Conservation (phyloP, 2,329 filamentous ascomycete species). For the Bretziella fagacearum region DNA sequence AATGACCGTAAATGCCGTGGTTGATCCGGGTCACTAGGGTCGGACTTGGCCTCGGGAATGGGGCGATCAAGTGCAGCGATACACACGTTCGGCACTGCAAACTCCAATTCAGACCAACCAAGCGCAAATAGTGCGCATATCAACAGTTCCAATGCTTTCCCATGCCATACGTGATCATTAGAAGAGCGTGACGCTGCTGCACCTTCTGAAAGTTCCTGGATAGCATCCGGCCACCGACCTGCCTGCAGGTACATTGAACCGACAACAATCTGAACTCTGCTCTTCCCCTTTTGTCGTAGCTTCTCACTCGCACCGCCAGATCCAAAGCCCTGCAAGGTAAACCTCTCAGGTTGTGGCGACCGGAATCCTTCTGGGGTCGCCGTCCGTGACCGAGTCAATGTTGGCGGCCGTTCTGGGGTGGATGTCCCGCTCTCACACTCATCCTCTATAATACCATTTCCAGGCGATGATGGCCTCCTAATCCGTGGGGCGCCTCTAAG, state of each 20-base stretch:
- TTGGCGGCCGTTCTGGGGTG: constrained; percentile 21
- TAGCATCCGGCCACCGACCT: constrained; percentile 75
- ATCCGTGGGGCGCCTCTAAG: constrained; percentile 29
- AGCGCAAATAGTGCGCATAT: constrained; percentile 68
- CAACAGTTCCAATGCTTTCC: constrained; percentile 81
- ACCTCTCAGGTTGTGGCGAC: constrained; percentile 37
- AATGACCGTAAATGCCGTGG: constrained; percentile 38
- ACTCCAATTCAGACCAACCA: constrained; percentile 69
- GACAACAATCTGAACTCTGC: constrained; percentile 60
- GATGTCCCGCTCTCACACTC: constrained; percentile 27
- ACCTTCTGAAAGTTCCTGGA: constrained; percentile 68
- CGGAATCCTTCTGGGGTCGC: constrained; percentile 29
- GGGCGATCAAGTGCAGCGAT: constrained; percentile 34
- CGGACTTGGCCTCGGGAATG: constrained; percentile 23
- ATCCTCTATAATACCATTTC: constrained; percentile 24
- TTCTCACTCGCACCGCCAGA: constrained; percentile 56
- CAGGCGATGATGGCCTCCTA: constrained; percentile 33
- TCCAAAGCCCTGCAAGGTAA: constrained; percentile 55
- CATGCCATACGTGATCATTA: constrained; percentile 94
- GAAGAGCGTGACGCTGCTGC: constrained; percentile 59
- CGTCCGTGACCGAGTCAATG: constrained; percentile 20
- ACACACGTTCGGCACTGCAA: constrained; percentile 50
- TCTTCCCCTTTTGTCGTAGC: constrained; percentile 64
- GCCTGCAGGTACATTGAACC: constrained; percentile 77
- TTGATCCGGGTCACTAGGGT: constrained; percentile 25